Evolutionary conservation across 2,329 filamentous ascomycete species (phyloP), one percentile per base, ranked within the genome.

Genomic region (Davidsoniella eucalypti): DNA sequence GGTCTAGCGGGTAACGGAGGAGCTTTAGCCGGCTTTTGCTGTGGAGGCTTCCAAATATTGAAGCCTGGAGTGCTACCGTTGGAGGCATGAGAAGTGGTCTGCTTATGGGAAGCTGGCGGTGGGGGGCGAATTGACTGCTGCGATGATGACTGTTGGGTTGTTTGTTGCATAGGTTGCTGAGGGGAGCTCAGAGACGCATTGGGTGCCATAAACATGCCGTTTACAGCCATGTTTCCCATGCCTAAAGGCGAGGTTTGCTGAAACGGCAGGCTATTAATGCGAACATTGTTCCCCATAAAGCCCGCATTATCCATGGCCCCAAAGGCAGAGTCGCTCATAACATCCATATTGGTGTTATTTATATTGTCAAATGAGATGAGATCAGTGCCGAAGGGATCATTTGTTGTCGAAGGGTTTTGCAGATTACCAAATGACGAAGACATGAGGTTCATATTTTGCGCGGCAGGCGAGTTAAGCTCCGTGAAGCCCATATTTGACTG

Each of bases 1-100:
- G 50, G 50, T 21, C 50, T 49, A 47, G 45, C 44, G 25, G 25
- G 41, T 14, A 49, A 65, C 58, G 26, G 61, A 57, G 9, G 65
- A 62, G 40, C 50, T 53, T 68, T 69, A 8, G 64, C 62, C 33
- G 62, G 64, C 29, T 64, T 62, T 25, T 65, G 65, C 8, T 66
- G 57, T 1, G 66, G 64, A 5, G 66, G 66, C 46, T 63, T 65
- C 52, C 52, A 54, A 4, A 54, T 54, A 47, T 61, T 63, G 53
- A 63, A 65, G 14, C 60, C 58, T 25, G 52, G 52, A 33, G 48
- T 51, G 21, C 47, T 37, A 10, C 16, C n/a, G n/a, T 21, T 41
- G 17, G 36, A 26, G 8, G 29, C 14, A n/a, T 23, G 25, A 6
- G 36, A 12, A 26, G 23, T 38, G 47, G 46, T 18, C 12, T 37